A percentile compares a stretch with the other conserved stretches of the same genome.
phyloP scores from a whole-genome alignment of 176 grass and related monocot species.

The Saccharum spontaneum region DNA sequence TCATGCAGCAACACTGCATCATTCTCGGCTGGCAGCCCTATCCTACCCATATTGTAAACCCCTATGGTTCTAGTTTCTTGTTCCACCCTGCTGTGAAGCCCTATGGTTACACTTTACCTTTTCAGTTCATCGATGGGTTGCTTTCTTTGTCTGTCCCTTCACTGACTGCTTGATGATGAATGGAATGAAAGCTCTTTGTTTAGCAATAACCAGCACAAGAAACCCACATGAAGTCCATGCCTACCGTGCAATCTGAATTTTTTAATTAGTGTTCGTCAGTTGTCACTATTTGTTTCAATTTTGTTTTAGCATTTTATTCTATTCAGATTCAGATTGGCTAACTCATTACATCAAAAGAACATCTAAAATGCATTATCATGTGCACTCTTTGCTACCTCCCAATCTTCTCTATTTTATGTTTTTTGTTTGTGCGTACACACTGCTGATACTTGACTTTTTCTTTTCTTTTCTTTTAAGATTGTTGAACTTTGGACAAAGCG shows the following conservation, averaged over 20 bases:
- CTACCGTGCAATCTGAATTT: too few relatives aligned
- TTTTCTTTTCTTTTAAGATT: constrained; percentile 36
- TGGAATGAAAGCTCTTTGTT: not conserved
- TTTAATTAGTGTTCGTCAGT: not conserved
- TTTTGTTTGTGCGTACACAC: not conserved
- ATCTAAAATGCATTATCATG: constrained; percentile 5
- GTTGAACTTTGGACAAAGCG: constrained; percentile 98
- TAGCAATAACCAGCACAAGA: not conserved
- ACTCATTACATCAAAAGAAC: constrained; percentile 1
- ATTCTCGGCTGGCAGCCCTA: not conserved
- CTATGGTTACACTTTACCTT: not conserved
- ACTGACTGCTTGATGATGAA: not conserved
- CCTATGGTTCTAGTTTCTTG: not conserved
- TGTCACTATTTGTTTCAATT: not conserved
- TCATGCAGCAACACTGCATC: not conserved
- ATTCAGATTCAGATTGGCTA: constrained; percentile 1
- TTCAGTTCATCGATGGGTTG: not conserved
- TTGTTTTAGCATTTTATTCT: not conserved
- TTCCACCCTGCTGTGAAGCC: not conserved
- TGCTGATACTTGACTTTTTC: not conserved
- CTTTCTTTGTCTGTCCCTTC: not conserved
- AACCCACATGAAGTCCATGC: not conserved
- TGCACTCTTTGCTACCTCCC: constrained; percentile 1
- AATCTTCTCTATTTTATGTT: not conserved
- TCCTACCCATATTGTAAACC: not conserved